Percentiles rank a stretch among this genome's conserved stretches.
These are phyloP conservation scores for Boletus semigastroideus DNA, from an alignment of 1,284 basidiomycete species.

Conservation along the genomic window DNA sequence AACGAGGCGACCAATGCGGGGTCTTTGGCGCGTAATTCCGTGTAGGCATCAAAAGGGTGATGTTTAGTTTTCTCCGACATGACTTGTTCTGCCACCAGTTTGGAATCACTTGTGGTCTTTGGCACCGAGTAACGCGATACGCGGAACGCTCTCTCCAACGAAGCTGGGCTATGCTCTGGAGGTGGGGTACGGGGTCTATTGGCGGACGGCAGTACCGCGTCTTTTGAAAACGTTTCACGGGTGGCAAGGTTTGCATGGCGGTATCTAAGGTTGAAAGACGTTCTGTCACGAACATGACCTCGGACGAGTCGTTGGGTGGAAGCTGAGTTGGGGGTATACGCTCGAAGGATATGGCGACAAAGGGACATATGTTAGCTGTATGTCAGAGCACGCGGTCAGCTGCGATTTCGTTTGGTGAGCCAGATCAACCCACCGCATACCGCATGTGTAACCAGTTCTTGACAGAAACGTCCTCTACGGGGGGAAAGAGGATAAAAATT, in stretches of 20 bases:
- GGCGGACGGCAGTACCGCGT: background rate
- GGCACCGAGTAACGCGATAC: slow-evolving; percentile 32
- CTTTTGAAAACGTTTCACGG: slow-evolving; percentile 15
- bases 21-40: slow-evolving; percentile 28
- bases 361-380: slow-evolving; percentile 59
- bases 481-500: slow-evolving; percentile 33
- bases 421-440: slow-evolving; percentile 48
- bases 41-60: slow-evolving; percentile 30
- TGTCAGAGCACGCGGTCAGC: background rate
- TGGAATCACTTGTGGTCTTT: slow-evolving; percentile 11
- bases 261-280: slow-evolving; percentile 24
- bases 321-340: slow-evolving; percentile 34
- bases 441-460: slow-evolving; percentile 34
- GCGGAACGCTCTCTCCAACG: slow-evolving; percentile 30
- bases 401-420: background rate
- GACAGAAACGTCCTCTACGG: slow-evolving; percentile 28
- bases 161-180: slow-evolving; percentile 7
- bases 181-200: background rate
- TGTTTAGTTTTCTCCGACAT: slow-evolving; percentile 17
- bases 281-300: slow-evolving; percentile 26
- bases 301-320: slow-evolving; percentile 23
- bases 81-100: slow-evolving; percentile 11
- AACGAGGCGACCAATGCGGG: slow-evolving; percentile 22
- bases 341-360: slow-evolving; percentile 49
- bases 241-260: slow-evolving; percentile 20